Evolutionary conservation across 1,139 yeast species (phyloP).

Genomic region (Candida neerlandica): DNA sequence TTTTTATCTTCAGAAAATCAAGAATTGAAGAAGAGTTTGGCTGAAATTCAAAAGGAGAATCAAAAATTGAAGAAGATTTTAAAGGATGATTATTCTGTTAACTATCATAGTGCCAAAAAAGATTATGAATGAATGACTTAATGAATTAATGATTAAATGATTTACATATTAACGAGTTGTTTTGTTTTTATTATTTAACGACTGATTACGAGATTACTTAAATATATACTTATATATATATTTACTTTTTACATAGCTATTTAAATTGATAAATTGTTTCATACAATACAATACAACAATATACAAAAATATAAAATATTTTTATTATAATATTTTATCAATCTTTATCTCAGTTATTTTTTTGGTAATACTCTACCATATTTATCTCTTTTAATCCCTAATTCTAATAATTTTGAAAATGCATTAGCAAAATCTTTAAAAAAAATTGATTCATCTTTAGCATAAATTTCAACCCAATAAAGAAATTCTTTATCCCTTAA

Average conservation of each 20-base stretch:
- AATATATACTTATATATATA: too few species aligned
- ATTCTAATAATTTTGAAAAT: constrained; percentile 58
- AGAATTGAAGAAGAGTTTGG: constrained; percentile 14
- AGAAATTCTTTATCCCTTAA: constrained; percentile 50
- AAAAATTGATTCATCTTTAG: constrained; percentile 53
- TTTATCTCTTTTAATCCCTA: constrained; percentile 35
- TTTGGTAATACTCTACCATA: too few species aligned
- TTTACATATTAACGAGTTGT: not conserved
- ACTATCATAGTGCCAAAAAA: constrained; percentile 5
- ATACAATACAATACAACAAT: too few species aligned
- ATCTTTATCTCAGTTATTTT: too few species aligned
- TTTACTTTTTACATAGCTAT: too few species aligned
- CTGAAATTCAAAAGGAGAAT: constrained; percentile 15
- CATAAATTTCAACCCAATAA: constrained; percentile 55
- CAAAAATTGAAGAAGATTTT: constrained; percentile 14
- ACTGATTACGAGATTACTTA: too few species aligned
- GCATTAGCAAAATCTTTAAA: constrained; percentile 55
- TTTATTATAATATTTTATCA: too few species aligned
- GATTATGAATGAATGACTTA: constrained; percentile 1
- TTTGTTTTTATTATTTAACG: too few species aligned
- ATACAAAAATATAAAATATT: too few species aligned
- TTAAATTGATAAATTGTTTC: too few species aligned
- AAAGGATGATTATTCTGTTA: constrained; percentile 15
- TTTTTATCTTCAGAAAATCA: constrained; percentile 15
- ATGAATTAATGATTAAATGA: not conserved